Percentiles rank a stretch among this genome's conserved stretches.
Evolutionary conservation across 345 rosid species (phyloP).

Genomic region (Eucalyptus pauciflora): DNA sequence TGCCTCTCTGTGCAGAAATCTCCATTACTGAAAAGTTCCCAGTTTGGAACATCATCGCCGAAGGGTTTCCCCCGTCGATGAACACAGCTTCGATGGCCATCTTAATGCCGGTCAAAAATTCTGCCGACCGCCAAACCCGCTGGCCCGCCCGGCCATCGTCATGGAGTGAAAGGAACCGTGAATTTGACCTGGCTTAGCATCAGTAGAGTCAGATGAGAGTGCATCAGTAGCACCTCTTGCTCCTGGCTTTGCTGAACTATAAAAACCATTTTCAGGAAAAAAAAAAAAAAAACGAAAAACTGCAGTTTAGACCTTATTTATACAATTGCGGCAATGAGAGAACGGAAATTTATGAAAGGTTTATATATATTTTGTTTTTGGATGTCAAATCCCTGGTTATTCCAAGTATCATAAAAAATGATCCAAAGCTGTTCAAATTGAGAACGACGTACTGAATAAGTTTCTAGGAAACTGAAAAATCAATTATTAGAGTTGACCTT

Average conservation of each 20-base stretch:
- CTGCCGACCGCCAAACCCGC: background rate
- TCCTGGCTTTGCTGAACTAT: background rate
- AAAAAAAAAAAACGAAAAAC: background rate
- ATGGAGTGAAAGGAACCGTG: background rate
- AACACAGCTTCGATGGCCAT: background rate
- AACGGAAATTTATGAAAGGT: background rate
- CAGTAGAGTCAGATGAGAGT: background rate
- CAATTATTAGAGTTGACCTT: background rate
- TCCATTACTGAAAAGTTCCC: background rate
- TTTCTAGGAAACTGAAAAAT: background rate
- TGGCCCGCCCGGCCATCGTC: background rate
- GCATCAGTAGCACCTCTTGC: background rate
- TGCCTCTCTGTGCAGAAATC: background rate
- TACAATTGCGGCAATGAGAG: background rate
- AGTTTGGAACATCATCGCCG: background rate
- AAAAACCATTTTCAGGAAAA: background rate
- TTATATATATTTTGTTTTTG: background rate
- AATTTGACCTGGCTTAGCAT: background rate
- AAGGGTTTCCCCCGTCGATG: background rate
- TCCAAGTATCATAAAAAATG: background rate
- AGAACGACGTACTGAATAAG: background rate
- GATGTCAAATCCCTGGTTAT: background rate
- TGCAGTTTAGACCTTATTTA: background rate
- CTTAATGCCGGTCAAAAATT: background rate
- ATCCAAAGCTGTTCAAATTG: background rate